These are phyloP conservation scores for Anaeromyces robustus DNA, from an alignment of 192 early-diverging fungal species.

Conservation along the genomic window DNA sequence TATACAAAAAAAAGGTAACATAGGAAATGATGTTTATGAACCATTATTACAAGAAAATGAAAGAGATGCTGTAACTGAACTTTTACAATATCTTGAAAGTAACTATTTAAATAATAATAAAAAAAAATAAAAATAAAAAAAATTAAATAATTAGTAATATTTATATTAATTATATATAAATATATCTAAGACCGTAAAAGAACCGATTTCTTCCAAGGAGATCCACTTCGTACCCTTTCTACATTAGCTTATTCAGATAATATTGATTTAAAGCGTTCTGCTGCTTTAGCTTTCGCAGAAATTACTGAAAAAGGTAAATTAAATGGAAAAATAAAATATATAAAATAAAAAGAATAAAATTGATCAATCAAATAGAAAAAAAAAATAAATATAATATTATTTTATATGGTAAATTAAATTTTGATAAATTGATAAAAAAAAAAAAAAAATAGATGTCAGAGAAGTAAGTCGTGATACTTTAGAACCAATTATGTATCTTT, in stretches of 20 bases:
- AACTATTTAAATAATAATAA: slow-evolving; percentile 8
- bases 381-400: no score
- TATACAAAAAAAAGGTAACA: slow-evolving; percentile 19
- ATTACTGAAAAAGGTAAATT: slow-evolving; percentile 70
- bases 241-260: slow-evolving; percentile 73
- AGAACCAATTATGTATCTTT: slow-evolving; percentile 65
- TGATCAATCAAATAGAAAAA: no score
- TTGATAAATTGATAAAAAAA: no score
- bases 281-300: slow-evolving; percentile 75
- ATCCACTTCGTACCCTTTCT: slow-evolving; percentile 60
- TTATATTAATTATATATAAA: background rate
- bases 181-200: slow-evolving; percentile 39
- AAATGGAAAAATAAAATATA: no score
- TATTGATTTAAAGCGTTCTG: slow-evolving; percentile 69
- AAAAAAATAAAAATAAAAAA: background rate
- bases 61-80: slow-evolving; percentile 48
- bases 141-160: background rate
- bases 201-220: slow-evolving; percentile 57
- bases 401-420: no score
- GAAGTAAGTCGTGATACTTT: slow-evolving; percentile 57
- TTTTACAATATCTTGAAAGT: slow-evolving; percentile 51
- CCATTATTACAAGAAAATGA: slow-evolving; percentile 50
- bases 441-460: slow-evolving; percentile 39
- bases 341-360: no score
- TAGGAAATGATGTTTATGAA: slow-evolving; percentile 35